These are phyloP conservation scores for Penicillium cataractarum DNA, from an alignment of 495 filamentous ascomycete species.

Conservation along the genomic window DNA sequence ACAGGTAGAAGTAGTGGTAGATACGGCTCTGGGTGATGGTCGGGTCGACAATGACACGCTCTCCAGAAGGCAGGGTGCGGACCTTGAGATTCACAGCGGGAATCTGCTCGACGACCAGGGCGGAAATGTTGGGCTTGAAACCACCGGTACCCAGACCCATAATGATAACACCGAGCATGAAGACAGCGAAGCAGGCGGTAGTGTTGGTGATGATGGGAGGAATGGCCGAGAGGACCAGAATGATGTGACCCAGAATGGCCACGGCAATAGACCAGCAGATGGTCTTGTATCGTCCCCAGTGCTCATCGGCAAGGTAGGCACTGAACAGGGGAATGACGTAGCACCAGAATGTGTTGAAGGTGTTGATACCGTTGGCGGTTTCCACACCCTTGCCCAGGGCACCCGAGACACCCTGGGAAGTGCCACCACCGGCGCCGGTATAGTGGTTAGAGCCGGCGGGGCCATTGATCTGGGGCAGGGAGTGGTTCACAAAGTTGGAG, in stretches of 20 bases:
- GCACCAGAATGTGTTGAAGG: slow-evolving; percentile 71
- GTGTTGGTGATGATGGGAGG: slow-evolving; percentile 62
- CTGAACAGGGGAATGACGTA: slow-evolving; percentile 70
- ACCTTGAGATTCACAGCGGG: slow-evolving; percentile 39
- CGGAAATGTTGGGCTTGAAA: slow-evolving; percentile 70
- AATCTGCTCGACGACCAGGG: slow-evolving; percentile 57
- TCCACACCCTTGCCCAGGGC: slow-evolving; percentile 27
- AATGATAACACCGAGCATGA: slow-evolving; percentile 62
- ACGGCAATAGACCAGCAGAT: slow-evolving; percentile 61
- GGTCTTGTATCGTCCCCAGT: slow-evolving; percentile 71
- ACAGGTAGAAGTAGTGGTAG: slow-evolving; percentile 50
- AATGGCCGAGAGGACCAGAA: slow-evolving; percentile 64
- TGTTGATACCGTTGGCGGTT: slow-evolving; percentile 29
- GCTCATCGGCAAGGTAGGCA: slow-evolving; percentile 74
- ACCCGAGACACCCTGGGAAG: slow-evolving; percentile 26
- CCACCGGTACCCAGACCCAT: slow-evolving; percentile 56
- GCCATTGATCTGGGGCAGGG: slow-evolving; percentile 22
- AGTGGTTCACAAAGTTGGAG: slow-evolving; percentile 31
- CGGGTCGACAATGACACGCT: slow-evolving; percentile 70
- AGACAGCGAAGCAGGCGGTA: slow-evolving; percentile 53
- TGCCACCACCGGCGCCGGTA: slow-evolving; percentile 27
- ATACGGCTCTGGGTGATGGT: slow-evolving; percentile 49
- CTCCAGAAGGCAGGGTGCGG: slow-evolving; percentile 46
- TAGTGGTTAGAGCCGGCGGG: slow-evolving; percentile 27
- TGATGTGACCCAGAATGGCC: slow-evolving; percentile 66